Base-by-base conservation (phyloP, 345 rosid genomes). In the Eutrema heterophyllum region DNA sequence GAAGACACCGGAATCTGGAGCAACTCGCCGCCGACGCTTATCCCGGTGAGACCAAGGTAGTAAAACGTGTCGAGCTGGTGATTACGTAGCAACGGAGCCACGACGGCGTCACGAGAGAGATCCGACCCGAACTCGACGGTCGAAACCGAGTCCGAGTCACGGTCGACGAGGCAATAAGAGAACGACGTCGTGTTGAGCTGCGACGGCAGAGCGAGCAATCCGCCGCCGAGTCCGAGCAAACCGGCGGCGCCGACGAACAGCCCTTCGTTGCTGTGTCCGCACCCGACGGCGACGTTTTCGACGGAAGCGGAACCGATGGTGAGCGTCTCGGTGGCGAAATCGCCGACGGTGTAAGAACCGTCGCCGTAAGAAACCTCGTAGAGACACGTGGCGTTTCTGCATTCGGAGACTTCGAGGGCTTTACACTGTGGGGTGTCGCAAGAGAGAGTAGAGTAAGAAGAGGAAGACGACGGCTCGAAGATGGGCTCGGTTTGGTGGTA, bases 321-420 rank as follows among this genome's bases (percentile, higher is more conserved):
- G 68, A 94, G 15, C 2, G 89, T 87, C 78, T 91, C 97, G 9
- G 96, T 88, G 29, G 80, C 89, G 49, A 89, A 88, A 59, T 91
- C 96, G 4, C 98, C 97, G 11, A 87, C 87, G 11, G 97, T 91
- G 77, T 77, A 91, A 30, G 97, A 94, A 10, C 98, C 97, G 29
- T 94, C 97, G 5, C 98, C 97, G 74, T 93, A 91, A 7, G 96
- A 85, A 8, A 91, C 96, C 74, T 88, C 83, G 83, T 93, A 93
- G 16, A 88, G 85, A 76, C 98, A 94, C 40, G 89, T 78, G 48
- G 63, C 80, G 79, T 88, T 84, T 44, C 88, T 84, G 49, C 96
- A 94, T 62, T 82, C 88, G 5, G 89, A 86, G 55, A 72, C 74
- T 74, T 91, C 96, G 41, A 91, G 95, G 7, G 91, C 78, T 10